Evolutionary conservation across 441 rosid genomes (phyloP), one percentile per base, ranked within the genome.

Genomic region (Oxalis stricta): DNA sequence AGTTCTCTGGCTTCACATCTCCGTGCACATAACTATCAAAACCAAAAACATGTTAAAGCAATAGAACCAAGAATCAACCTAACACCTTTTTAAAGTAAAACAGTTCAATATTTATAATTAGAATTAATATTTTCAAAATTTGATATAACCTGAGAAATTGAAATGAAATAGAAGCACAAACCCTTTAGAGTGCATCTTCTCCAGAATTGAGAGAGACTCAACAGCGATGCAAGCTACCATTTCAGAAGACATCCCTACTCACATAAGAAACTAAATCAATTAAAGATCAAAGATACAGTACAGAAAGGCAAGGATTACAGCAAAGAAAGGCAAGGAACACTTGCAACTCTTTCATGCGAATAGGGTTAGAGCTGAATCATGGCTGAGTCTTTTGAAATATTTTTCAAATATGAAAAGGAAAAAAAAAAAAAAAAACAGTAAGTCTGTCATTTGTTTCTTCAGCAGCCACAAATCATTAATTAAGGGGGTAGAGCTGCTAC

Each of bases 211-310:
- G 16, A 91, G 53, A 34, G 96, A 72, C 52, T 91, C 99, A 34
- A 83, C 94, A 14, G 96, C 96, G 52, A 91, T 86, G 61, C 99
- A 91, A 46, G 96, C 92, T 48, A 86, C 93, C 99, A 91, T 91
- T 69, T 91, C 99, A 9, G 91, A 60, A 49, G 95, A 66, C 96
- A 91, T 79, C 61, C n/a, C 99, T 78, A 59, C 46, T 21, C 36
- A 37, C 18, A 20, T 19, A 43, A 65, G 19, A 43, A 22, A 45
- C 18, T 31, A 4, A 54, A 50, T 51, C 39, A 21, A 40, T 23
- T 3, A 2, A 18, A 20, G 8, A 24, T 19, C n/a, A 21, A 19
- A 38, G 2, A 0, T 14, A 10, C 20, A 15, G 18, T 12, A 46
- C 30, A 20, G 17, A n/a, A 33, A 2, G 10, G 0, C 12, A 12